Percentiles rank a stretch among this genome's conserved stretches.
These are phyloP conservation scores for Aspergillus niger DNA, from an alignment of 2,329 filamentous ascomycete genomes.

Conservation along the genomic window DNA sequence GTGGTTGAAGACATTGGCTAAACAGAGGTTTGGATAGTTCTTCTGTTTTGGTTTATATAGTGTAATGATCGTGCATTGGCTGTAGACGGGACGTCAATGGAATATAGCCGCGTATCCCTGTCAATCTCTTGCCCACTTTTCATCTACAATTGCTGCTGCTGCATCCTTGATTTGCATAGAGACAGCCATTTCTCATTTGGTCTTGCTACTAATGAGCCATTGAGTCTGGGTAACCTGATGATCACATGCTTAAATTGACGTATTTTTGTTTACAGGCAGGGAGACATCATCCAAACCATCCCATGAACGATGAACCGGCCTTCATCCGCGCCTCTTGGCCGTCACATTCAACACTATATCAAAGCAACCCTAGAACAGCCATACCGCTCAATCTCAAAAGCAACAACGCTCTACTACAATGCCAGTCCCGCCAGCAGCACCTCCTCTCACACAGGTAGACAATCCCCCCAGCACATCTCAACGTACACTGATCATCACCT, in stretches of 20 bases:
- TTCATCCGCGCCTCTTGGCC: no score
- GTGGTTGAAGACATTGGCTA: slow-evolving; percentile 76
- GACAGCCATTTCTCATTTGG: no score
- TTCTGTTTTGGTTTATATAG: background rate
- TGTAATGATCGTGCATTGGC: background rate
- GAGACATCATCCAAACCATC: no score
- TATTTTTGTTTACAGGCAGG: no score
- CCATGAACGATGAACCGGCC: no score
- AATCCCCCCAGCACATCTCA: slow-evolving; percentile 13
- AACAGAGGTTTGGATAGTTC: slow-evolving; percentile 67
- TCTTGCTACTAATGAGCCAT: no score
- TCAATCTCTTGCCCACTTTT: no score
- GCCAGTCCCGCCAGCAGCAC: slow-evolving; percentile 9
- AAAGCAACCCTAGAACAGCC: slow-evolving; percentile 16
- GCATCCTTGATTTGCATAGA: no score
- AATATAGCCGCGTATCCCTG: background rate
- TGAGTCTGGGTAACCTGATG: no score
- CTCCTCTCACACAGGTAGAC: slow-evolving; percentile 21
- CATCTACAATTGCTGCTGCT: no score
- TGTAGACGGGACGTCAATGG: background rate
- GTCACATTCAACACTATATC: background rate
- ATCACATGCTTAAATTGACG: no score
- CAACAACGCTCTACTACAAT: slow-evolving; percentile 5
- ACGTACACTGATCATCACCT: slow-evolving; percentile 16
- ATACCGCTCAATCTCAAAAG: slow-evolving; percentile 18